A percentile compares a stretch with the other conserved stretches of the same genome.
Conservation (phyloP, 208 protist species). For the Leishmania tarentolae region DNA sequence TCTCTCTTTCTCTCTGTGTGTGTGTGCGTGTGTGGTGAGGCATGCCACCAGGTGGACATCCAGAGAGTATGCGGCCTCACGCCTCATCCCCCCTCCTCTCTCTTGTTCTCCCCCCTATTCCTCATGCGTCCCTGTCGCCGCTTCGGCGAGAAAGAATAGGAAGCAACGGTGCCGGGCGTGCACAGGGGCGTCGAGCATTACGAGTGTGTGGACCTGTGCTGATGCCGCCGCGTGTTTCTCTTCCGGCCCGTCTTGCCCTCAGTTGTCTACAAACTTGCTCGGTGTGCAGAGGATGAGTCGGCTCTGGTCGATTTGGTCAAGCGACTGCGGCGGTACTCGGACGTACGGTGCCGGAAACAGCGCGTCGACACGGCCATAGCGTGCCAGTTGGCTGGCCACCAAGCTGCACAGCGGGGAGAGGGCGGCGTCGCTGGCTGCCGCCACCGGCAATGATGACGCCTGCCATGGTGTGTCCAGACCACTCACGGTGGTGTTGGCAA, state of each 20-base stretch:
- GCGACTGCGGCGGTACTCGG: conserved; percentile 14
- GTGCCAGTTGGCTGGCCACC: conserved; percentile 11
- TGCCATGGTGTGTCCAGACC: background rate
- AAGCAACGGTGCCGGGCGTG: too few relatives aligned
- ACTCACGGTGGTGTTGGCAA: background rate
- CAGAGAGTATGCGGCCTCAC: background rate
- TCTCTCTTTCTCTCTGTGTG: too few relatives aligned
- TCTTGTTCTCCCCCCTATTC: background rate
- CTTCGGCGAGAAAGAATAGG: background rate
- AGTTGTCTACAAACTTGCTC: background rate
- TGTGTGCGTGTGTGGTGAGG: too few relatives aligned
- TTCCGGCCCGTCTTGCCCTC: background rate
- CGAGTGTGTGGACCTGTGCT: too few relatives aligned
- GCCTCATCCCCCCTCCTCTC: background rate
- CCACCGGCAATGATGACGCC: background rate
- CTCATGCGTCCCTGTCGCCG: background rate
- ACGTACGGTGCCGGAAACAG: conserved; percentile 15
- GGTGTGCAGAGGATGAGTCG: conserved; percentile 32
- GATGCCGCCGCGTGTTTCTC: background rate
- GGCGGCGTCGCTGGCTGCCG: background rate
- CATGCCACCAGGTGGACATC: too few relatives aligned
- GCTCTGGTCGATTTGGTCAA: conserved; percentile 37
- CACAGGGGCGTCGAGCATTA: too few relatives aligned
- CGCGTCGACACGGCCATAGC: conserved; percentile 9
- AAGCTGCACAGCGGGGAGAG: background rate